Evolutionary conservation across 441 rosid genomes (phyloP).

Genomic region (Pelargonium myrrhifolium): DNA sequence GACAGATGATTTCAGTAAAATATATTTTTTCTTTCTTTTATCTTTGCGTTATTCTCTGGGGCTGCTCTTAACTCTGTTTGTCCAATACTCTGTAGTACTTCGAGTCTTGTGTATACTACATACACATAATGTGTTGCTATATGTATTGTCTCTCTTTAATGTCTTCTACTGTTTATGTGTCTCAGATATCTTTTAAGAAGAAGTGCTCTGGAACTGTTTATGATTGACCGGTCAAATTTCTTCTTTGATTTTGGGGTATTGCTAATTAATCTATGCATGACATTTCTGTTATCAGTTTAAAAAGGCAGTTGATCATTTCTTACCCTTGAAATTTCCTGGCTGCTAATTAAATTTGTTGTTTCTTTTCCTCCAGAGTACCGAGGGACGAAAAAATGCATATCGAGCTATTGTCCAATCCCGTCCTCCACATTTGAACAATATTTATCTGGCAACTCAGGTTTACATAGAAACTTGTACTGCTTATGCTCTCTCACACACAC

Average conservation of each 20-base stretch:
- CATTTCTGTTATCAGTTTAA: too few relatives aligned
- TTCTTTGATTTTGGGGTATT: constrained; percentile 97
- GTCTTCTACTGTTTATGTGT: constrained; percentile 11
- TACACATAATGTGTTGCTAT: too few relatives aligned
- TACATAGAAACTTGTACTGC: neutral
- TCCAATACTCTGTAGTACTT: constrained; percentile 9
- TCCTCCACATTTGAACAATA: constrained; percentile 89
- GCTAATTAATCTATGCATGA: constrained; percentile 11
- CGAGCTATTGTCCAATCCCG: constrained; percentile 87
- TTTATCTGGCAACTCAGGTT: constrained; percentile 98
- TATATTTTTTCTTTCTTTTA: neutral
- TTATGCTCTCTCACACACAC: neutral
- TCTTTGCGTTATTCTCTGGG: constrained; percentile 1
- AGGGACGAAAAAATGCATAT: constrained; percentile 87
- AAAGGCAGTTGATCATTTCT: neutral
- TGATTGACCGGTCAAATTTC: constrained; percentile 96
- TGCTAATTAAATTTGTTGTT: constrained; percentile 16
- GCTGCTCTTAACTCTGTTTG: constrained; percentile 18
- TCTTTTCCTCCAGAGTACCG: constrained; percentile 49
- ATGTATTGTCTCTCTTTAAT: neutral
- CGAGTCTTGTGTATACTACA: neutral
- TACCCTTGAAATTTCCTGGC: constrained; percentile 3
- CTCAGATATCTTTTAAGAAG: constrained; percentile 88
- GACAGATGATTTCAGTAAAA: too few relatives aligned
- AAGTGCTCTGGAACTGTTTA: constrained; percentile 95